Percentiles rank a stretch among this genome's conserved stretches.
These are phyloP conservation scores for Trichophyton rubrum DNA, from an alignment of 2,329 filamentous ascomycete species.

Conservation along the genomic window DNA sequence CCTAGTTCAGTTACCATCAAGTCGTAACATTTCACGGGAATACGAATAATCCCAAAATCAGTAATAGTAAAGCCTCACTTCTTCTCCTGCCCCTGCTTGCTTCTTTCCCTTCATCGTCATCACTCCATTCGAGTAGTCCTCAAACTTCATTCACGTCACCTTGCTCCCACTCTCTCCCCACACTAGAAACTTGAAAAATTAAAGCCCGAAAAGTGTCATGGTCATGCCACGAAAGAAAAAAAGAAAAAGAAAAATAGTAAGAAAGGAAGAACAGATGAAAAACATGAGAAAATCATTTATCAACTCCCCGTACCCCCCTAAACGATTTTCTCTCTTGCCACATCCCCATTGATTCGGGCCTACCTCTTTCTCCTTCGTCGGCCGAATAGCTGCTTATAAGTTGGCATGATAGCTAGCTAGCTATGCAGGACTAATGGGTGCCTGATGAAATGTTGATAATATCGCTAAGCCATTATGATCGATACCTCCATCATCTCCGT, in stretches of 20 bases:
- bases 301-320: not conserved
- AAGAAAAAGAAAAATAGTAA: not conserved
- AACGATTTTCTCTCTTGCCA: not conserved
- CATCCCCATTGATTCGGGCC: too few species aligned
- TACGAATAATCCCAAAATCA: conserved; percentile 1
- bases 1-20: not conserved
- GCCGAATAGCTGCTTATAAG: not conserved
- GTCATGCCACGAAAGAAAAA: not conserved
- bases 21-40: not conserved
- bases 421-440: not conserved
- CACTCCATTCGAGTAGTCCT: not conserved
- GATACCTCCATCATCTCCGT: not conserved
- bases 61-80: not conserved
- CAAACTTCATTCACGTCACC: not conserved
- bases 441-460: not conserved
- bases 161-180: not conserved
- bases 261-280: not conserved
- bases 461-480: not conserved
- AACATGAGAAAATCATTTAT: not conserved
- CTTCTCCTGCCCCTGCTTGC: not conserved
- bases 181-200: not conserved
- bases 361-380: not conserved
- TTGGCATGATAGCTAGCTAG: not conserved
- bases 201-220: not conserved
- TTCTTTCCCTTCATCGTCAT: not conserved